Conservation (phyloP, 2,329 filamentous ascomycete species). For the Arachnomyces sp. region DNA sequence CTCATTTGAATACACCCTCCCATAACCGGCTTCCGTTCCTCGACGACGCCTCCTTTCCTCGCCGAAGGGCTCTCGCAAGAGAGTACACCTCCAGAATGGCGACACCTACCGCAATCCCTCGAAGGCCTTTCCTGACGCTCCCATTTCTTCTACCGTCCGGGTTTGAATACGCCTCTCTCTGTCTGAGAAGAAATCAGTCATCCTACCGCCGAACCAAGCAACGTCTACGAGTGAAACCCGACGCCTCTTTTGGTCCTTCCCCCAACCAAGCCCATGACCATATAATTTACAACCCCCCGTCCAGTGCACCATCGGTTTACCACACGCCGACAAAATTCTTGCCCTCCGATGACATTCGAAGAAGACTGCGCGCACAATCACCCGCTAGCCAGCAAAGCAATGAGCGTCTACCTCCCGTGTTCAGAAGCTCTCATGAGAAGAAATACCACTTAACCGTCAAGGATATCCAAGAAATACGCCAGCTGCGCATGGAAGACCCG, state of each 20-base stretch:
- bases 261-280: conserved; percentile 38
- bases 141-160: conserved; percentile 34
- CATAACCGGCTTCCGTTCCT: too few relatives aligned
- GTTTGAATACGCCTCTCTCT: conserved; percentile 24
- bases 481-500: conserved; percentile 48
- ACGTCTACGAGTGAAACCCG: conserved; percentile 45
- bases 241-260: conserved; percentile 41
- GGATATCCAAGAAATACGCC: conserved; percentile 54
- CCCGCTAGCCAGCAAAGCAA: conserved; percentile 14
- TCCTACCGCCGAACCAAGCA: conserved; percentile 45
- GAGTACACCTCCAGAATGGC: conserved; percentile 17
- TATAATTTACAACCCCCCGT: conserved; percentile 61
- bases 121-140: conserved; percentile 28
- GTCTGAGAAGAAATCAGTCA: conserved; percentile 39
- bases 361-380: conserved; percentile 36
- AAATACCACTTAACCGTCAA: conserved; percentile 53
- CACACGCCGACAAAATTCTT: conserved; percentile 60
- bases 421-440: conserved; percentile 47
- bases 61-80: too few relatives aligned
- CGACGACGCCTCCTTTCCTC: too few relatives aligned
- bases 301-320: conserved; percentile 55
- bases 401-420: conserved; percentile 38
- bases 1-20: too few relatives aligned
- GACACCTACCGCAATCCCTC: conserved; percentile 21
- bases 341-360: conserved; percentile 50